Evolutionary conservation across 139 green algal species (phyloP), one percentile per base, ranked within the genome.

Genomic region (Chlamydomonas eustigma): DNA sequence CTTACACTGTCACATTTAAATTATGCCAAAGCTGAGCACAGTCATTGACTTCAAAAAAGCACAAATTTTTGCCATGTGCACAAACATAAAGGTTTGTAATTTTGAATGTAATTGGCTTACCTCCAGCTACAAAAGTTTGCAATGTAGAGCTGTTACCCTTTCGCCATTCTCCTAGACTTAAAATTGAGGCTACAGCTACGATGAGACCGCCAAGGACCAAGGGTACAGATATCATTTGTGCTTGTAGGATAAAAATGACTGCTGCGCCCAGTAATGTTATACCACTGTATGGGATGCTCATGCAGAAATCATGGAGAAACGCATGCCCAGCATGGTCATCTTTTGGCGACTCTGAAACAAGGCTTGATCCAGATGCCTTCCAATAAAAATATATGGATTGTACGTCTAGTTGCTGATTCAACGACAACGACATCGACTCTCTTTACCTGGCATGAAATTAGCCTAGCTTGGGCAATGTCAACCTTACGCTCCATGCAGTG

Each of bases 251-350:
- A 68, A 84, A 4, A 5, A 86, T 37, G n/a, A 88, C 50, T 4
- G 89, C 33, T 2, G 88, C 89, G n/a, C 72, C 85, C 0, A 85
- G 31, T 3, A 83, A 3, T 2, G 91, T 38, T 12, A 91, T 76
- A 0, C 50, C 69, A 39, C 89, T 87, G 71, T 91, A 96, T 0
- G 91, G 91, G 50, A 96, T 90, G 67, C 50, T 76, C 91, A 96
- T 94, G 85, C 91, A 96, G 65, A 96, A 96, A 76, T 96, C 91
- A 65, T 96, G 91, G 34, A 96, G 80, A 50, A 88, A 65, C 1
- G 91, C 90, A 71, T 91, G 82, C 1, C 84, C 76, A 4, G 36
- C 51, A n/a, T 81, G 76, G 69, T 36, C 71, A 50, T 76, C 67
- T n/a, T n/a, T n/a, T n/a, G n/a, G n/a, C n/a, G n/a, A n/a, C n/a